Evolutionary conservation across 139 green algal species (phyloP).

Genomic region (Chlorella sp.): DNA sequence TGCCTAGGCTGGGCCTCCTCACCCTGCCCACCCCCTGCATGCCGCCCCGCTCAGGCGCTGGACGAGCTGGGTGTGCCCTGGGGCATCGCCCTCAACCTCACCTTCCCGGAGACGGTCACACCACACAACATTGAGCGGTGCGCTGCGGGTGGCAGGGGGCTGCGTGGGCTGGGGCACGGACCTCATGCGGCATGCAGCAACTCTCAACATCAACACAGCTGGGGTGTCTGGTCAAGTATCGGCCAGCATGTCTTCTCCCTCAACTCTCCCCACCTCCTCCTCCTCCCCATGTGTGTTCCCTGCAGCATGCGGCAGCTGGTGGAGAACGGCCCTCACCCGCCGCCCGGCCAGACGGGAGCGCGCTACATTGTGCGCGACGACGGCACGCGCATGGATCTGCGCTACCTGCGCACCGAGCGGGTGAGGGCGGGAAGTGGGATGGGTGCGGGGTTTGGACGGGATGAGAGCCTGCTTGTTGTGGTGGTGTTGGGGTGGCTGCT

Average conservation of each 20-base stretch:
- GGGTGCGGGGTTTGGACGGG: no score
- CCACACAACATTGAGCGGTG: slow-evolving; percentile 83
- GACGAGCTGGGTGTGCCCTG: slow-evolving; percentile 98
- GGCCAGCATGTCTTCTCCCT: neutral
- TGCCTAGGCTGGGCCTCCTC: neutral
- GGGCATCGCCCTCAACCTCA: slow-evolving; percentile 98
- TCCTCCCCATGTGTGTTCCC: neutral
- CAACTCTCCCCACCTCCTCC: neutral
- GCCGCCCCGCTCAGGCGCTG: slow-evolving; percentile 62
- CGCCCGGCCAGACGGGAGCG: slow-evolving; percentile 93
- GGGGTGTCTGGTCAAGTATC: no score
- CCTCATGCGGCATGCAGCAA: no score
- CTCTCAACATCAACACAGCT: no score
- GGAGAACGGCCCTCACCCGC: slow-evolving; percentile 95
- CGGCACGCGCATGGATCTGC: slow-evolving; percentile 93
- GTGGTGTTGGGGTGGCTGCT: no score
- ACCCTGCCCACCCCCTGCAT: neutral
- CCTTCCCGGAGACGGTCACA: slow-evolving; percentile 96
- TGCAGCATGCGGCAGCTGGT: slow-evolving; percentile 91
- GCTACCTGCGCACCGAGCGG: slow-evolving; percentile 71
- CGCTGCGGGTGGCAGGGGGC: neutral
- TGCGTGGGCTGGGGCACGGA: no score
- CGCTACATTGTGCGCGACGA: slow-evolving; percentile 97
- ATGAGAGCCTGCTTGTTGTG: no score
- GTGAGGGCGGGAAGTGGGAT: neutral